Conservation (phyloP, 192 early-diverging fungal species). For the Coemansia guatemalensis region DNA sequence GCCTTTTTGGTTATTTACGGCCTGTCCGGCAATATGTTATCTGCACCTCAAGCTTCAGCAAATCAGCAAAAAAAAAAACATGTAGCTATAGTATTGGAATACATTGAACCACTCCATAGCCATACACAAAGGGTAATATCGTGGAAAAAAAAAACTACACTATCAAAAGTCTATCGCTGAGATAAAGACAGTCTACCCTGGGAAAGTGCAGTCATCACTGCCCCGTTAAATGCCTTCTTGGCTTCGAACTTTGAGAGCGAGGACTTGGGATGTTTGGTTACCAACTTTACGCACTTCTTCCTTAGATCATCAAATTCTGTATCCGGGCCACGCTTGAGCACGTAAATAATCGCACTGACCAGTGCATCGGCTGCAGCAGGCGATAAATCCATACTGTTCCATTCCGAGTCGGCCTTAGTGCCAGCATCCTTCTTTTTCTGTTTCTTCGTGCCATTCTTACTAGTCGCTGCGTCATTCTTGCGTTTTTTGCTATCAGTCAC, state of each 20-base stretch:
- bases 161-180: background rate
- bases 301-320: constrained; percentile 23
- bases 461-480: constrained; percentile 11
- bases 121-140: background rate
- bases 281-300: constrained; percentile 36
- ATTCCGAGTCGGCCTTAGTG: constrained; percentile 4
- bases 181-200: constrained; percentile 16
- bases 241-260: constrained; percentile 21
- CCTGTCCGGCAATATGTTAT: no score
- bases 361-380: constrained; percentile 21
- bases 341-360: constrained; percentile 21
- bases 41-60: no score
- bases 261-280: constrained; percentile 25
- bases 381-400: constrained; percentile 21
- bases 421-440: constrained; percentile 4
- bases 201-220: constrained; percentile 29
- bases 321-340: constrained; percentile 1
- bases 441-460: constrained; percentile 21
- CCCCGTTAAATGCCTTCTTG: constrained; percentile 36
- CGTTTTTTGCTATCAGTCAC: constrained; percentile 13
- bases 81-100: no score
- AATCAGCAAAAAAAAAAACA: no score
- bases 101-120: no score
- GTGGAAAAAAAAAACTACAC: background rate
- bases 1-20: no score